Evolutionary conservation across 2,329 filamentous ascomycete species (phyloP), one percentile per base, ranked within the genome.

Genomic region (Phymatotrichopsis omnivora): DNA sequence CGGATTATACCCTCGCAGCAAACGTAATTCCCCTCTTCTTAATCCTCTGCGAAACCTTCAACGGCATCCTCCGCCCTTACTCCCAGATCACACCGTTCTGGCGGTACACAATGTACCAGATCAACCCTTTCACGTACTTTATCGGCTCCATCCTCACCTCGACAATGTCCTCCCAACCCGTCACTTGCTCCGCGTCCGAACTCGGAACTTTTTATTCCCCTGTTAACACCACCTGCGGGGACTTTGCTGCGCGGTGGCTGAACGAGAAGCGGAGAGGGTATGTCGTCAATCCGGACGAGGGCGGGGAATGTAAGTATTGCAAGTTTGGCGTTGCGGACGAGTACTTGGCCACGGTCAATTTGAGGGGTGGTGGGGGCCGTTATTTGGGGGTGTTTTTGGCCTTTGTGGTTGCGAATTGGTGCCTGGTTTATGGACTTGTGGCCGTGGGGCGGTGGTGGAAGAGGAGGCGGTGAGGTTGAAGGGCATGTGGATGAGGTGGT

Each of bases 121-220:
- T 52, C 23, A 46, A 37, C 14, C 51, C 49, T n/a, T 41, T 48
- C 19, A 86, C 81, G 0, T 93, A 93, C 61, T 67, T 89, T 12
- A 75, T 89, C 19, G 73, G 73, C 7, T 82, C 78, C 16, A 77
- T 93, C 66, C 63, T 89, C 0, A 72, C 78, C 0, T 74, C 74
- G 0, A 82, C 75, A 2, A 66, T 93, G 4, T 80, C 81, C 32
- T 78, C 81, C 56, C 75, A 74, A 0, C 35, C 64, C 0, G 76
- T 87, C 25, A 55, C 61, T 0, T 93, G 86, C 62, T 75, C 82
- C 0, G 53, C 61, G 4, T 82, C 80, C 60, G 86, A 93, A 61
- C 71, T 75, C 50, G 67, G 84, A 16, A 61, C 64, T n/a, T 79
- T 93, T 58, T 62, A 74, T 5, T 77, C 84, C 0, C 69, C 73